Evolutionary conservation across 495 filamentous ascomycete species (phyloP), one percentile per base, ranked within the genome.

Genomic region (Xylaria acuta): DNA sequence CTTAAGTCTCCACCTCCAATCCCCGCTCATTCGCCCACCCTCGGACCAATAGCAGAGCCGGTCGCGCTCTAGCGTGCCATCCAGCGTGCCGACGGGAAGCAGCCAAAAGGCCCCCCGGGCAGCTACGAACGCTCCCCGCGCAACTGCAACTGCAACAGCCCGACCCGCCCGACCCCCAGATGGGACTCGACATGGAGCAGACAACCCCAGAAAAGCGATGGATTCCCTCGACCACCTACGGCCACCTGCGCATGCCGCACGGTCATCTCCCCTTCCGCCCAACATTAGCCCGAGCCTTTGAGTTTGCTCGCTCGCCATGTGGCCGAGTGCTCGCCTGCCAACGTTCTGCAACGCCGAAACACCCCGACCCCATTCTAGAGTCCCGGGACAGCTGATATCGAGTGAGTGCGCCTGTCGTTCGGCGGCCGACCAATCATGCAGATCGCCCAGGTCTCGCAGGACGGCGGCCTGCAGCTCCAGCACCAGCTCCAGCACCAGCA

Each of bases 361-460:
- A 25, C 8, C 41, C 45, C 69, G 53, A 53, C 53, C 22, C 40
- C 32, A 32, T 32, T 56, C 53, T 27, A 56, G 53, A 32, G 34
- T 40, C 58, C 32, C 20, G 58, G 58, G 32, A 60, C 34, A 32
- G 30, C 18, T 7, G 53, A 20, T 5, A 25, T 51, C n/a, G 45
- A 49, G 45, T 49, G 45, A 49, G 45, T 16, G 53, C 6, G 53
- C 7, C 4, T 60, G 45, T 12, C n/a, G 34, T 60, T 40, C 32
- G 5, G 32, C 38, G 38, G 38, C 22, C 38, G n/a, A 9, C 62
- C 70, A 45, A 72, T 72, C 73, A 74, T 74, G 73, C 73, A 72
- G 69, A 67, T 68, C 72, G 68, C 45, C 67, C 73, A 65, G 63
- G 68, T 71, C 73, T 54, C 77, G 40, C 72, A 72, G 49, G 60